A percentile compares a stretch with the other conserved stretches of the same genome.
These are phyloP conservation scores for Monotropa hypopitys DNA, from an alignment of 179 eudicot species.

Conservation along the genomic window DNA sequence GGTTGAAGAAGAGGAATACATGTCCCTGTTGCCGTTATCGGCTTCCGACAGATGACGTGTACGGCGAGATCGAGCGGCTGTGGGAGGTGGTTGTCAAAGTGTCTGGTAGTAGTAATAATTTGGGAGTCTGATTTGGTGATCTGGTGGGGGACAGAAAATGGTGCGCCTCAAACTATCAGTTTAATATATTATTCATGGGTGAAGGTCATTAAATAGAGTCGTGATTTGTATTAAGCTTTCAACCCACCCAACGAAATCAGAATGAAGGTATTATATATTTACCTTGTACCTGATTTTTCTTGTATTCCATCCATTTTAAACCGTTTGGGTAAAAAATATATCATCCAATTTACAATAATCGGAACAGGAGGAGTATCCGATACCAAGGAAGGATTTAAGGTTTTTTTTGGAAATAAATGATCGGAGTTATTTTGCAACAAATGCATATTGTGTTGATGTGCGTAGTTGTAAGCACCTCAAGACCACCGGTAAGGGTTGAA, in stretches of 20 bases:
- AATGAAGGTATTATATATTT: neutral
- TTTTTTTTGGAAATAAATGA: too few species aligned
- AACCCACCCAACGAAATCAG: neutral
- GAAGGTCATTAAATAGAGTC: neutral
- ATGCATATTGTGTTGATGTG: neutral
- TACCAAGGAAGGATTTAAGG: too few species aligned
- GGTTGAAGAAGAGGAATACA: slow-evolving; percentile 61
- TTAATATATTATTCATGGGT: neutral
- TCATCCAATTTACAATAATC: too few species aligned
- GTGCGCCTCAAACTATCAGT: neutral
- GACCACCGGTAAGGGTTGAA: neutral
- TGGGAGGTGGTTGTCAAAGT: slow-evolving; percentile 43
- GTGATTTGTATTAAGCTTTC: neutral
- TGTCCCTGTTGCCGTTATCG: slow-evolving; percentile 74
- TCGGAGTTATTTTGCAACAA: too few species aligned
- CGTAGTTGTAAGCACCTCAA: neutral
- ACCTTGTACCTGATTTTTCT: too few species aligned
- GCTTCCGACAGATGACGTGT: slow-evolving; percentile 63
- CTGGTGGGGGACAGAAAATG: neutral
- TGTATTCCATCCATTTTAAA: too few species aligned
- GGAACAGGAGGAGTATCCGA: too few species aligned
- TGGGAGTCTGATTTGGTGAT: neutral
- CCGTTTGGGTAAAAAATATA: too few species aligned
- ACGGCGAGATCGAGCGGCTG: slow-evolving; percentile 58
- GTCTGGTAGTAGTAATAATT: neutral